These are phyloP conservation scores for Crithidia sp. DNA, from an alignment of 208 protist species.

Conservation along the genomic window DNA sequence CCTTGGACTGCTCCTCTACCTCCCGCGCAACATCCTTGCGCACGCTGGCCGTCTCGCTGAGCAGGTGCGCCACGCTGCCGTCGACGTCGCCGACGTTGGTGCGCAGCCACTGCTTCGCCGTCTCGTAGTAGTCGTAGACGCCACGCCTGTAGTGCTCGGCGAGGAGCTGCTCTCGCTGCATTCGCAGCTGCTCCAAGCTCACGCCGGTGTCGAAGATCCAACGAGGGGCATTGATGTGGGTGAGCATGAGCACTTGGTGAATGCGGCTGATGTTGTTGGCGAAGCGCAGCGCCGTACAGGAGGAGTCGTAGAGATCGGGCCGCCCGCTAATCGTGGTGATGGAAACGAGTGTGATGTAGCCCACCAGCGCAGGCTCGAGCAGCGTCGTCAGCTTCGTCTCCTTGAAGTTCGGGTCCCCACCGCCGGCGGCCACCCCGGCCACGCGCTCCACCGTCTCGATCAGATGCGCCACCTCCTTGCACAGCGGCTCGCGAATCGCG, in stretches of 20 bases:
- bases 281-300: slow-evolving; percentile 72
- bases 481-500: slow-evolving; percentile 67
- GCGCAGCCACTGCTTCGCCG: slow-evolving; percentile 57
- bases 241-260: slow-evolving; percentile 83
- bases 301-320: slow-evolving; percentile 62
- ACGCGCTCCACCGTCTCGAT: slow-evolving; percentile 73
- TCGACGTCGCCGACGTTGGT: slow-evolving; percentile 64
- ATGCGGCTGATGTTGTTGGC: slow-evolving; percentile 63
- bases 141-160: slow-evolving; percentile 67
- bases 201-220: slow-evolving; percentile 84
- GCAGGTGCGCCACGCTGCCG: slow-evolving; percentile 45
- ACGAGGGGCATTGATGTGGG: slow-evolving; percentile 76
- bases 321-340: slow-evolving; percentile 85
- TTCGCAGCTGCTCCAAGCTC: slow-evolving; percentile 60
- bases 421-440: slow-evolving; percentile 43
- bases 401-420: slow-evolving; percentile 67
- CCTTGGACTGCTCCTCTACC: slow-evolving; percentile 43
- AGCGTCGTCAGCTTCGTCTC: slow-evolving; percentile 76
- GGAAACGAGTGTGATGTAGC: slow-evolving; percentile 82
- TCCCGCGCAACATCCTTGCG: slow-evolving; percentile 59
- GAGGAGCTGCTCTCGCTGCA: slow-evolving; percentile 52
- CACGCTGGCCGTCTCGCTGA: slow-evolving; percentile 67
- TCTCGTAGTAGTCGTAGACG: slow-evolving; percentile 76
- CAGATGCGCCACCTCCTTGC: slow-evolving; percentile 71
- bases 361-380: slow-evolving; percentile 76